These are phyloP conservation scores for Porphyrellus cyaneotinctus DNA, from an alignment of 768 basidiomycete species.

Conservation along the genomic window DNA sequence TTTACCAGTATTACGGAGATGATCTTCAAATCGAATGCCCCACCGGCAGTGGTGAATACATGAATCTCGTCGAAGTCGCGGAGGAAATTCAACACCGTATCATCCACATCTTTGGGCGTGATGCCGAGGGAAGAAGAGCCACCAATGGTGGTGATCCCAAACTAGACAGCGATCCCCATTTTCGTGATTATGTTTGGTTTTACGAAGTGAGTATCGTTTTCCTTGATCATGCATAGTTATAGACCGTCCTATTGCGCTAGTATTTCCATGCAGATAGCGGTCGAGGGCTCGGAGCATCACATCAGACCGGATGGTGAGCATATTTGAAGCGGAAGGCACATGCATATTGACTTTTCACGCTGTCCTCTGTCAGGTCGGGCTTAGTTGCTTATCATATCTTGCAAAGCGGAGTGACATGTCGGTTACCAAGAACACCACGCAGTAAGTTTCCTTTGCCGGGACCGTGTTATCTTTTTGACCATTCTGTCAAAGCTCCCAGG, in stretches of 20 bases:
- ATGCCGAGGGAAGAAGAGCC: slow-evolving; percentile 79
- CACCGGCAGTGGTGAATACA: slow-evolving; percentile 94
- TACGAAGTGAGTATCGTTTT: slow-evolving; percentile 60
- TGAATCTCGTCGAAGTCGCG: slow-evolving; percentile 90
- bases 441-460: slow-evolving; percentile 49
- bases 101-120: slow-evolving; percentile 97
- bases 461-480: slow-evolving; percentile 1
- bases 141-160: slow-evolving; percentile 88
- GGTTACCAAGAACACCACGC: slow-evolving; percentile 90
- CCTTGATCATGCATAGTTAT: neutral
- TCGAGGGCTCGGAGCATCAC: slow-evolving; percentile 91
- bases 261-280: slow-evolving; percentile 96
- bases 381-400: slow-evolving; percentile 88
- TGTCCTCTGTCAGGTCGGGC: slow-evolving; percentile 57
- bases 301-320: slow-evolving; percentile 93
- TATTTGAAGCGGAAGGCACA: neutral
- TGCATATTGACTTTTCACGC: neutral
- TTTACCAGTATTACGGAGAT: slow-evolving; percentile 97
- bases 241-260: slow-evolving; percentile 34
- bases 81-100: slow-evolving; percentile 99
- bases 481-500: slow-evolving; percentile 61
- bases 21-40: slow-evolving; percentile 94
- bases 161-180: slow-evolving; percentile 89
- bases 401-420: slow-evolving; percentile 84
- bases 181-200: slow-evolving; percentile 96